These are phyloP conservation scores for Rosa lucieae DNA, from an alignment of 306 rosid genomes.

Conservation along the genomic window DNA sequence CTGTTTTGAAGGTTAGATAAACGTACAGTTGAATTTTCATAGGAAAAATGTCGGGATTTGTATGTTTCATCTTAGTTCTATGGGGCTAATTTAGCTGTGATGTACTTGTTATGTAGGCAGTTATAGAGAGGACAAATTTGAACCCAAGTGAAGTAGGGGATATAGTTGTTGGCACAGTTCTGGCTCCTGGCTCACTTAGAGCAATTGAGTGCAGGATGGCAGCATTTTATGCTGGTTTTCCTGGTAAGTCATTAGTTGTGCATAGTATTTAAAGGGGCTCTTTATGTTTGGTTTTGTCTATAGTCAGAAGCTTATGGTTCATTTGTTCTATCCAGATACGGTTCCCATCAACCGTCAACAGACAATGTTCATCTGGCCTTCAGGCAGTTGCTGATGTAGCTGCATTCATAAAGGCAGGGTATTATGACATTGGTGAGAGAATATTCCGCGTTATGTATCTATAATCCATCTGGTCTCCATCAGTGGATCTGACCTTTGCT, in stretches of 20 bases:
- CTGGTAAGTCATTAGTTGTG: slow-evolving; percentile 45
- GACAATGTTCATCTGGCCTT: slow-evolving; percentile 96
- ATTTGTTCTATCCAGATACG: slow-evolving; percentile 51
- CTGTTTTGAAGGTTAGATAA: slow-evolving; percentile 73
- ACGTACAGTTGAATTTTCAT: neutral
- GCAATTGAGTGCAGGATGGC: slow-evolving; percentile 95
- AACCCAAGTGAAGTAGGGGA: slow-evolving; percentile 82
- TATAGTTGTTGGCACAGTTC: slow-evolving; percentile 87
- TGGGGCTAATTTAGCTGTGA: neutral
- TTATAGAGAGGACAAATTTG: slow-evolving; percentile 75
- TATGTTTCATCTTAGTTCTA: neutral
- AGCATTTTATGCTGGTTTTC: slow-evolving; percentile 85
- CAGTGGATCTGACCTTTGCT: slow-evolving; percentile 16
- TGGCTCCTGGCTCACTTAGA: slow-evolving; percentile 83
- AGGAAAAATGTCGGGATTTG: neutral
- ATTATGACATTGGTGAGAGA: slow-evolving; percentile 73
- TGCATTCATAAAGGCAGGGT: slow-evolving; percentile 84
- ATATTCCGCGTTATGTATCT: neutral
- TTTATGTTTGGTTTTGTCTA: slow-evolving; percentile 4
- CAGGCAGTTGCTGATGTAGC: slow-evolving; percentile 98
- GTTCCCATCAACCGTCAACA: slow-evolving; percentile 81
- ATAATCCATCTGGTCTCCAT: neutral
- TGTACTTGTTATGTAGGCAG: slow-evolving; percentile 50
- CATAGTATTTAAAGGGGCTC: neutral
- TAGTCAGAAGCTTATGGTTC: slow-evolving; percentile 5